A percentile compares a stretch with the other conserved stretches of the same genome.
These are phyloP conservation scores for Lippia alba DNA, from an alignment of 305 asterid species.

Conservation along the genomic window DNA sequence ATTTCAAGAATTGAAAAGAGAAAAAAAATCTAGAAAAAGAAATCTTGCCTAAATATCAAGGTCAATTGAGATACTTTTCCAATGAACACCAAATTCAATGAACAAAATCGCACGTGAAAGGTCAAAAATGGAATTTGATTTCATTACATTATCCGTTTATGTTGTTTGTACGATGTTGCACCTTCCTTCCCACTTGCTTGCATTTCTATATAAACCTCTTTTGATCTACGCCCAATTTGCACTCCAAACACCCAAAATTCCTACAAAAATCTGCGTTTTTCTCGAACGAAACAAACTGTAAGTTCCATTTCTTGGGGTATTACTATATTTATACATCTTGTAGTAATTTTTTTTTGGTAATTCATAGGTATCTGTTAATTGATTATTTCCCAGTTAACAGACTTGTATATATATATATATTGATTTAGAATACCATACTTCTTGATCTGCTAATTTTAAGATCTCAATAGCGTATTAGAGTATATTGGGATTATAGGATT, in stretches of 20 bases:
- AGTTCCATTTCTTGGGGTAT: constrained; percentile 37
- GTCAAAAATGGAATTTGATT: constrained; percentile 31
- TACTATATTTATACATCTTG: neutral
- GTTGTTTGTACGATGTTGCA: constrained; percentile 32
- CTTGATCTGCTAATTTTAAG: constrained; percentile 1
- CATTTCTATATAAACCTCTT: constrained; percentile 48
- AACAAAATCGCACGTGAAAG: constrained; percentile 21
- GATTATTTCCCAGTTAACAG: constrained; percentile 41
- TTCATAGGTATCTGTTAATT: constrained; percentile 37
- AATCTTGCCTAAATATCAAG: neutral
- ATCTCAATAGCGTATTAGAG: constrained; percentile 45
- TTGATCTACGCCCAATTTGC: constrained; percentile 1
- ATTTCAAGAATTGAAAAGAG: too few species aligned
- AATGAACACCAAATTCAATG: neutral
- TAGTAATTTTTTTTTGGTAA: constrained; percentile 2
- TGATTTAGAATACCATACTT: neutral
- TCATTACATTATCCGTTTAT: constrained; percentile 6
- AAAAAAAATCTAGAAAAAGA: too few species aligned
- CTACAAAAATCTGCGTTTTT: constrained; percentile 27
- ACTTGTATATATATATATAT: constrained; percentile 39
- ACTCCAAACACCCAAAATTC: neutral
- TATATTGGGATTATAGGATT: constrained; percentile 37
- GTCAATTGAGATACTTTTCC: neutral
- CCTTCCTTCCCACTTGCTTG: constrained; percentile 13
- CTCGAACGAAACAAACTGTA: constrained; percentile 37